Conservation (phyloP, 768 basidiomycete species). For the Amanita phalloides region DNA sequence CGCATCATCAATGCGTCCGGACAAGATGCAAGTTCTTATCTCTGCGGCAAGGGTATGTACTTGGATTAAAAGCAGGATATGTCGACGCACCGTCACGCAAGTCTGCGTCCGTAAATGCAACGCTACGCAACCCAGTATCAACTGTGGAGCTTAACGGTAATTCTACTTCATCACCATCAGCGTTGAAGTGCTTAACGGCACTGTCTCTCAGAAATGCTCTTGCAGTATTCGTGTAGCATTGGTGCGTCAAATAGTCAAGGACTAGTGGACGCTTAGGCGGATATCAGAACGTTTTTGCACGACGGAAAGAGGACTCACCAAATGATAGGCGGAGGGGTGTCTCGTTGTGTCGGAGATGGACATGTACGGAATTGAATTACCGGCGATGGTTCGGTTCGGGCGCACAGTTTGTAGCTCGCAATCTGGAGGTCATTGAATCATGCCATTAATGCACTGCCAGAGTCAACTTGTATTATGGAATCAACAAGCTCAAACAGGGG, state of each 20-base stretch:
- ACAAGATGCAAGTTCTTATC: slow-evolving; percentile 58
- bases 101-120: neutral
- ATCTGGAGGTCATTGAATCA: neutral
- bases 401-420: neutral
- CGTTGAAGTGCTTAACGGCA: slow-evolving; percentile 49
- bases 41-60: slow-evolving; percentile 28
- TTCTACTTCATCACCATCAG: slow-evolving; percentile 57
- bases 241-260: slow-evolving; percentile 68
- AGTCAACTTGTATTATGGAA: neutral
- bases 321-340: slow-evolving; percentile 26
- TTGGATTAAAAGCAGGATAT: neutral
- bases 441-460: neutral
- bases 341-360: neutral
- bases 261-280: slow-evolving; percentile 49
- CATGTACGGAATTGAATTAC: neutral
- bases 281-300: neutral
- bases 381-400: neutral
- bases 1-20: slow-evolving; percentile 68
- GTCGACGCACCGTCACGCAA: neutral
- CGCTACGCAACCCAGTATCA: neutral
- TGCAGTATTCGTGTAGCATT: slow-evolving; percentile 63
- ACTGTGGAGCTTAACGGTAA: slow-evolving; percentile 3
- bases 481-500: slow-evolving; percentile 4
- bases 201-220: slow-evolving; percentile 57
- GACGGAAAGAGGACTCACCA: slow-evolving; percentile 21